These are phyloP conservation scores for Ascochyta pisi DNA, from an alignment of 2,329 filamentous ascomycete species.

Conservation along the genomic window DNA sequence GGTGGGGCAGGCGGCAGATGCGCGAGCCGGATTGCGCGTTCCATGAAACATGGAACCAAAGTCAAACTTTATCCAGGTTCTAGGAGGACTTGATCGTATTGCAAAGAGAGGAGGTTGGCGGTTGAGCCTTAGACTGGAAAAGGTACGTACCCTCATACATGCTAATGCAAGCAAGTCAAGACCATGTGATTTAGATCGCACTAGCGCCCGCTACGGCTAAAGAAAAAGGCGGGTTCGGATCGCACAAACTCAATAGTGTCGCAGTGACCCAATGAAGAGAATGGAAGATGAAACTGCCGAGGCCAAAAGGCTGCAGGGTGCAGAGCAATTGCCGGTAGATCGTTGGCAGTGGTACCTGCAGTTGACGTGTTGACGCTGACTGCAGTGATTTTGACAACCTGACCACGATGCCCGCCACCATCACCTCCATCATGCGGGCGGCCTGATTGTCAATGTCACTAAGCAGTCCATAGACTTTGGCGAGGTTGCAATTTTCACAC, in stretches of 20 bases:
- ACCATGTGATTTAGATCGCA: background rate
- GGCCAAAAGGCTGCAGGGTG: background rate
- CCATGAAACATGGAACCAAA: background rate
- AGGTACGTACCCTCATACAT: background rate
- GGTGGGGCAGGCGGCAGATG: background rate
- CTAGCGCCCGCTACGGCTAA: slow-evolving; percentile 4
- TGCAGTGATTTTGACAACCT: background rate
- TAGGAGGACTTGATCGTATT: background rate
- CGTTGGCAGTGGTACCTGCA: slow-evolving; percentile 1
- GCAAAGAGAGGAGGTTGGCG: background rate
- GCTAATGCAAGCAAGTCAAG: slow-evolving; percentile 1
- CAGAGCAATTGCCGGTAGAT: background rate
- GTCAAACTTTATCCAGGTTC: background rate
- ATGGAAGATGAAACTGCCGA: background rate
- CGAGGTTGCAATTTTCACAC: too few species aligned
- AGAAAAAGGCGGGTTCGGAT: background rate
- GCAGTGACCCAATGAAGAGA: background rate
- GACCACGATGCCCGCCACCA: background rate
- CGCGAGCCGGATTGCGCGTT: background rate
- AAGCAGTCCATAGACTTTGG: too few species aligned
- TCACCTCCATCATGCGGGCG: background rate
- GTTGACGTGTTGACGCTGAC: background rate
- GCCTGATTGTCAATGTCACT: background rate
- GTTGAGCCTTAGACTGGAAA: background rate
- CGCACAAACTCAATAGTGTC: background rate